These are phyloP conservation scores for Paracoccidioides brasiliensis DNA, from an alignment of 2,329 filamentous ascomycete species.

Conservation along the genomic window DNA sequence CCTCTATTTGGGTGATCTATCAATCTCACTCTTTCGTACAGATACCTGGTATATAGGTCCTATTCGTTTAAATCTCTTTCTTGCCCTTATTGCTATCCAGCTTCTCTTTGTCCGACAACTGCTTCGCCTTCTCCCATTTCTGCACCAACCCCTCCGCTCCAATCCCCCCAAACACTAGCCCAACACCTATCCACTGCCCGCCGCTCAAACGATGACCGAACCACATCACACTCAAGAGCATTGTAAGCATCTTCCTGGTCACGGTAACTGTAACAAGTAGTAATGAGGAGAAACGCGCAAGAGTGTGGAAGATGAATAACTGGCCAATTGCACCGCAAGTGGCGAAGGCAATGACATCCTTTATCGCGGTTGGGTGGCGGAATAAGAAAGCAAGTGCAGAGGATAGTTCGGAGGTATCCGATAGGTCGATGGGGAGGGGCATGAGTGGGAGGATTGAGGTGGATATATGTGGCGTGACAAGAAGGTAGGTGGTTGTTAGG, in stretches of 20 bases:
- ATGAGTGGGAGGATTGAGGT: constrained; percentile 51
- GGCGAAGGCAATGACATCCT: constrained; percentile 80
- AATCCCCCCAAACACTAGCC: constrained; percentile 86
- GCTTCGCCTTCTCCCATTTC: constrained; percentile 68
- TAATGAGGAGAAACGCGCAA: constrained; percentile 82
- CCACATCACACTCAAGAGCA: constrained; percentile 89
- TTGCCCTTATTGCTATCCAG: not conserved
- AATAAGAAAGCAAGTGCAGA: constrained; percentile 71
- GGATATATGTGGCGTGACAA: constrained; percentile 68
- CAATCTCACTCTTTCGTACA: not conserved
- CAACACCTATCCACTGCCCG: constrained; percentile 93
- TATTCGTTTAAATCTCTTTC: not conserved
- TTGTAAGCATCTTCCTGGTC: constrained; percentile 97
- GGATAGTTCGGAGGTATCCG: constrained; percentile 59
- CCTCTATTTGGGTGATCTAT: not conserved
- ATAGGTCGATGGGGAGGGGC: constrained; percentile 44
- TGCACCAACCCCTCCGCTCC: constrained; percentile 78
- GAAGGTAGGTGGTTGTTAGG: constrained; percentile 63
- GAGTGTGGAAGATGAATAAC: constrained; percentile 94
- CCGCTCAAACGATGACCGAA: constrained; percentile 75
- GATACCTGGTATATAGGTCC: not conserved
- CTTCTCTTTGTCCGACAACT: constrained; percentile 50
- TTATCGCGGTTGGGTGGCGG: constrained; percentile 66
- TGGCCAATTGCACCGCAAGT: constrained; percentile 86
- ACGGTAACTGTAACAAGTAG: constrained; percentile 93